phyloP scores from a whole-genome alignment of 768 basidiomycete species.

The Trametes cubensis region DNA sequence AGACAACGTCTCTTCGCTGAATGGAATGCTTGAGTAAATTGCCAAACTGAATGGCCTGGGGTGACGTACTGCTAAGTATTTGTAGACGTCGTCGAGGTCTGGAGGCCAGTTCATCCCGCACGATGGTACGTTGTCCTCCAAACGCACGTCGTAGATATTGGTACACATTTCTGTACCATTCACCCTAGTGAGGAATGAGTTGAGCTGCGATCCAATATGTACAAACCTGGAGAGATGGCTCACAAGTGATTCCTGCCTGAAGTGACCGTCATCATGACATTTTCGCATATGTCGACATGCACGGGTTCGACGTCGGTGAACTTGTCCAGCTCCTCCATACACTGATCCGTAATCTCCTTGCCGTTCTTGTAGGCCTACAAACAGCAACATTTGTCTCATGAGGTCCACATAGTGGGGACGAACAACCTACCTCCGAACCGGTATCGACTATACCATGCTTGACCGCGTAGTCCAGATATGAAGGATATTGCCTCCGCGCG shows the following conservation, averaged over 20 bases:
- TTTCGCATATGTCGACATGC: constrained; percentile 57
- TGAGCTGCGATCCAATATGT: constrained; percentile 7
- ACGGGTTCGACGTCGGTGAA: constrained; percentile 55
- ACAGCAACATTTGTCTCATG: background rate
- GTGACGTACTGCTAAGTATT: constrained; percentile 75
- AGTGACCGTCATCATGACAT: constrained; percentile 51
- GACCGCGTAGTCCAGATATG: constrained; percentile 85
- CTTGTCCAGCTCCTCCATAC: constrained; percentile 50
- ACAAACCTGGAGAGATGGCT: constrained; percentile 38
- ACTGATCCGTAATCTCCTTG: constrained; percentile 60
- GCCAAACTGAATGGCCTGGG: background rate
- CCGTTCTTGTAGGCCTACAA: constrained; percentile 61
- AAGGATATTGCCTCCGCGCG: constrained; percentile 81
- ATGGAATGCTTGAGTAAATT: background rate
- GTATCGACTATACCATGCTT: constrained; percentile 77
- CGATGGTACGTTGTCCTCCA: constrained; percentile 80
- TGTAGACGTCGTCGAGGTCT: constrained; percentile 73
- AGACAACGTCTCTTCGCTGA: constrained; percentile 80
- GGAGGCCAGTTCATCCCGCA: constrained; percentile 99
- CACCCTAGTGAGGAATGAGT: constrained; percentile 44
- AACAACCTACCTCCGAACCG: constrained; percentile 60
- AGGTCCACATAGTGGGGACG: background rate
- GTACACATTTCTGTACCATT: constrained; percentile 77
- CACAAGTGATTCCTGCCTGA: constrained; percentile 35
- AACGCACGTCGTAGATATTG: constrained; percentile 93